These are phyloP conservation scores for Xylaria digitata DNA, from an alignment of 2,329 filamentous ascomycete genomes.

Conservation along the genomic window DNA sequence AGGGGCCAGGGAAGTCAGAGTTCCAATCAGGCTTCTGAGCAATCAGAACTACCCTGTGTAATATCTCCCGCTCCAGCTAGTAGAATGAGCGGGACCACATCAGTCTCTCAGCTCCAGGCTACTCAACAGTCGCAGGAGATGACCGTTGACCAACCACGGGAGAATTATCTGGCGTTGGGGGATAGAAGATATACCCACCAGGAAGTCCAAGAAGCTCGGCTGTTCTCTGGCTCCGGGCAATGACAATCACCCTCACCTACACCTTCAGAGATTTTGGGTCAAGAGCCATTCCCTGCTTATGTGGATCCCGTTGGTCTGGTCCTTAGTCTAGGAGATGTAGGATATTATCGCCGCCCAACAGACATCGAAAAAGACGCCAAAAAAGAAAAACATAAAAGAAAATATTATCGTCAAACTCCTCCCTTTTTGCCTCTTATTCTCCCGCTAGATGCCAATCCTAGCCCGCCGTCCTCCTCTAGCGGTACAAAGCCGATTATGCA, in stretches of 20 bases:
- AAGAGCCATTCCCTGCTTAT: conserved; percentile 16
- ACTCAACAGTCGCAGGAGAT: neutral
- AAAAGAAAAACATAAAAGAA: no score
- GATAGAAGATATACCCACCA: conserved; percentile 8
- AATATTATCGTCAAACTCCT: no score
- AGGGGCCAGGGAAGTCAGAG: neutral
- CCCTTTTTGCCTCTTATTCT: no score
- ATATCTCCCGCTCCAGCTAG: neutral
- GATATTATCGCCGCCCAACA: conserved; percentile 1
- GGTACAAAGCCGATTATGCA: no score
- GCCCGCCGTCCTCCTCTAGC: no score
- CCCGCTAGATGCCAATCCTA: no score
- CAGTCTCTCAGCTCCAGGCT: neutral
- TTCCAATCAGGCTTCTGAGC: no score
- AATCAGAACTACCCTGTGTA: neutral
- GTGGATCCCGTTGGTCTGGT: neutral
- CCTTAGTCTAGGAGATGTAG: conserved; percentile 4
- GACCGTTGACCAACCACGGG: neutral
- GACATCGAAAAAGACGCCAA: no score
- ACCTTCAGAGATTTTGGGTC: neutral
- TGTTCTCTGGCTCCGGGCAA: no score
- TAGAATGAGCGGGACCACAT: neutral
- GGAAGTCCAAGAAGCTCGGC: neutral
- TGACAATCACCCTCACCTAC: no score
- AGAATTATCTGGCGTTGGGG: conserved; percentile 7